These are phyloP conservation scores for Rhodotorula graminis DNA, from an alignment of 768 basidiomycete species.

Conservation along the genomic window DNA sequence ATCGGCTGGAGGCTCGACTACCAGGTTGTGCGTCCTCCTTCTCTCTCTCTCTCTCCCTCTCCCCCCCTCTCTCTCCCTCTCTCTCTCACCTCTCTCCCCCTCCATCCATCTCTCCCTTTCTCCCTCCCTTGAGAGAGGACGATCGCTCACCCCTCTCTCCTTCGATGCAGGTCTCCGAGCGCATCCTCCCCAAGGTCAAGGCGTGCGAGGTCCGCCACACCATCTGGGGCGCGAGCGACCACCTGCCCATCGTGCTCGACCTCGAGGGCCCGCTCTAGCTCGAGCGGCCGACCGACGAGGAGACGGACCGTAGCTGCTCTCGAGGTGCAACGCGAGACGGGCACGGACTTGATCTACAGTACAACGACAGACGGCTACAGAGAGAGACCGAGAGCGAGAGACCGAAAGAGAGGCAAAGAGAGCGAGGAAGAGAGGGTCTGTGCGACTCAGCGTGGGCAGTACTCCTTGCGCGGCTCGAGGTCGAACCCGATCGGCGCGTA, in stretches of 20 bases:
- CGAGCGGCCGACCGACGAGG: neutral
- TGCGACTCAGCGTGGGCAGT: neutral
- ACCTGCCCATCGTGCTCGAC: conserved; percentile 75
- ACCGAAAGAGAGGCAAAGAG: neutral
- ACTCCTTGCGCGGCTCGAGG: neutral
- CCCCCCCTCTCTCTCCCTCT: too few relatives aligned
- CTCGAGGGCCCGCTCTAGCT: conserved; percentile 54
- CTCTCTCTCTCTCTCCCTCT: neutral
- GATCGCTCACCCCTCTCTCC: neutral
- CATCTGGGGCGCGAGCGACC: conserved; percentile 75
- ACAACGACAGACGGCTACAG: neutral
- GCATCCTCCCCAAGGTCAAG: conserved; percentile 61
- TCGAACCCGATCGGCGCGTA: neutral
- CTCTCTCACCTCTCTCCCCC: neutral
- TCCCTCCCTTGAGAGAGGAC: too few relatives aligned
- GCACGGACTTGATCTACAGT: neutral
- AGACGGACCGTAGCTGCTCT: too few relatives aligned
- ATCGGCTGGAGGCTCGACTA: conserved; percentile 76
- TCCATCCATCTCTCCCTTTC: neutral
- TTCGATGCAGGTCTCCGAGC: conserved; percentile 61
- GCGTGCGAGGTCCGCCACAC: conserved; percentile 80
- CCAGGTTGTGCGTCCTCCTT: conserved; percentile 45
- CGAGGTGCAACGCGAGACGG: too few relatives aligned
- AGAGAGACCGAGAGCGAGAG: neutral
- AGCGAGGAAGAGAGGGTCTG: neutral